These are phyloP conservation scores for Arthrinium phaeospermum DNA, from an alignment of 2,329 filamentous ascomycete species.

Conservation along the genomic window DNA sequence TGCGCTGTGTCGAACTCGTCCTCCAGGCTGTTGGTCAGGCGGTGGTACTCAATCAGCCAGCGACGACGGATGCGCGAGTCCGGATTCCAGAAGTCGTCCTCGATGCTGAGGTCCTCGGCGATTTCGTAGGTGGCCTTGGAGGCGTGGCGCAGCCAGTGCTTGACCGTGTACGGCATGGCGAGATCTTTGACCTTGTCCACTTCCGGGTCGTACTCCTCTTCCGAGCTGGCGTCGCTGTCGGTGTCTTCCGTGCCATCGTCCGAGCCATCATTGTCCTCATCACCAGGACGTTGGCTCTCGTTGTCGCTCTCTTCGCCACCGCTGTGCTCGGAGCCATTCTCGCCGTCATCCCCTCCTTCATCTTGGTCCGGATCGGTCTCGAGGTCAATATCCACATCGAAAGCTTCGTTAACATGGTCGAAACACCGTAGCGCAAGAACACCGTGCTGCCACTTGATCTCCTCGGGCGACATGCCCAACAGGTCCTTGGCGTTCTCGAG, in stretches of 20 bases:
- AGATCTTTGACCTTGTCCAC: conserved; percentile 33
- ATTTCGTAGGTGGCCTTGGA: conserved; percentile 48
- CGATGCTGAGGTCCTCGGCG: conserved; percentile 46
- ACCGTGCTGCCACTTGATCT: conserved; percentile 48
- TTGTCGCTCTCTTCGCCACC: conserved; percentile 2
- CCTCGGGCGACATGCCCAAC: conserved; percentile 44
- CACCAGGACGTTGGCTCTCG: conserved; percentile 9
- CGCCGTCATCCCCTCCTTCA: conserved; percentile 11
- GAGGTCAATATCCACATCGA: conserved; percentile 17
- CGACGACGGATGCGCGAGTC: conserved; percentile 43
- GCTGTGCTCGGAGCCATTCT: not conserved
- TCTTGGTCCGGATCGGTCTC: conserved; percentile 23
- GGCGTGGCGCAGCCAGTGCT: conserved; percentile 48
- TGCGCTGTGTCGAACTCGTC: conserved; percentile 34
- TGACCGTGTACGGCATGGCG: conserved; percentile 44
- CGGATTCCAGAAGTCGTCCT: conserved; percentile 46
- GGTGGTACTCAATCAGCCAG: conserved; percentile 44
- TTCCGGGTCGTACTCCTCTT: conserved; percentile 37
- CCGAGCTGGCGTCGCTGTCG: conserved; percentile 27
- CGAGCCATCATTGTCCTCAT: not conserved
- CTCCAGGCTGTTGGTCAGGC: conserved; percentile 39
- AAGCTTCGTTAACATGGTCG: conserved; percentile 19
- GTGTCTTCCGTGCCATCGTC: conserved; percentile 8
- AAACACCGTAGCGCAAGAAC: conserved; percentile 42
- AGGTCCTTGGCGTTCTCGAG: conserved; percentile 43